phyloP scores from a whole-genome alignment of 371 early-diverging fungal genomes.

The Lichtheimia ramosa region DNA sequence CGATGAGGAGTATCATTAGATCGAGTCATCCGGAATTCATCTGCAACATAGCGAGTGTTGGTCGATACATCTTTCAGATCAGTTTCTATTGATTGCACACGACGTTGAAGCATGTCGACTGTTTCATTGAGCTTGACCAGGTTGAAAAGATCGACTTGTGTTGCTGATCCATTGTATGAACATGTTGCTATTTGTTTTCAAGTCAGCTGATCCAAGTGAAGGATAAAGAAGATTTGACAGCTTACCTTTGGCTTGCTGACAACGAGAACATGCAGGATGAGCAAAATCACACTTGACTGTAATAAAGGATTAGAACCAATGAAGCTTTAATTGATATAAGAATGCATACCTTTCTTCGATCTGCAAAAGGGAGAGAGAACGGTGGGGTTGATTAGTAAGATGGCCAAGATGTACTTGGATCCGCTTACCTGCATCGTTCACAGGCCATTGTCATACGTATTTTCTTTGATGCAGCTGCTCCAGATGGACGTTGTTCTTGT shows the following conservation, averaged over 20 bases:
- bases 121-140: slow-evolving; percentile 30
- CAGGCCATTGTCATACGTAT: slow-evolving; percentile 57
- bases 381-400: neutral
- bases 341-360: slow-evolving; percentile 13
- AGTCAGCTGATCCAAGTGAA: slow-evolving; percentile 2
- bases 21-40: slow-evolving; percentile 20
- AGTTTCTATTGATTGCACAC: slow-evolving; percentile 24
- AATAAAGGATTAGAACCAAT: slow-evolving; percentile 4
- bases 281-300: slow-evolving; percentile 55
- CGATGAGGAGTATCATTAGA: neutral
- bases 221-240: neutral
- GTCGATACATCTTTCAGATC: slow-evolving; percentile 21
- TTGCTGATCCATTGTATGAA: slow-evolving; percentile 29
- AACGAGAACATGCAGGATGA: slow-evolving; percentile 48
- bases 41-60: slow-evolving; percentile 18
- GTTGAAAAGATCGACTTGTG: slow-evolving; percentile 35
- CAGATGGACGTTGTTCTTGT: slow-evolving; percentile 6
- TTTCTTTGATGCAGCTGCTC: slow-evolving; percentile 29
- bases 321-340: neutral
- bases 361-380: neutral
- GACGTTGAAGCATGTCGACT: slow-evolving; percentile 26
- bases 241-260: slow-evolving; percentile 49
- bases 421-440: slow-evolving; percentile 48
- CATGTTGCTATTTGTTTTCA: slow-evolving; percentile 16
- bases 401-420: neutral